Conservation (phyloP, 306 rosid species). For the Pyrus bretschneideri region DNA sequence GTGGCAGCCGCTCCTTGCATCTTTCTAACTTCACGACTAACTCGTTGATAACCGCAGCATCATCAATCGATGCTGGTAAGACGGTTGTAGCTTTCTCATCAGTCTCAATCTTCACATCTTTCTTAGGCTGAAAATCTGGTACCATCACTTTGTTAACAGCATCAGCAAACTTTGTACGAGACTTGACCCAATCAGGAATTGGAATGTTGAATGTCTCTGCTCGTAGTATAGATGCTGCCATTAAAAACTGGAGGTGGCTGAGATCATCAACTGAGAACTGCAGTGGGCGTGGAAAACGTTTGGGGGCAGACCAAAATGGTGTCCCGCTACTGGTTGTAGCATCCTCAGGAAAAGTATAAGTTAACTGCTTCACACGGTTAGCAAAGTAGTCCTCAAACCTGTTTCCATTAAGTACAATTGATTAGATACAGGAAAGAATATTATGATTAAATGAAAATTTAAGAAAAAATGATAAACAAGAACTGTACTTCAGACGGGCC, state of each 20-base stretch:
- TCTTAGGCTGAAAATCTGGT: slow-evolving; percentile 18
- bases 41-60: slow-evolving; percentile 18
- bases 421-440: neutral
- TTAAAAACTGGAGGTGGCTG: slow-evolving; percentile 18
- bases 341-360: slow-evolving; percentile 22
- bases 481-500: slow-evolving; percentile 20
- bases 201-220: slow-evolving; percentile 17
- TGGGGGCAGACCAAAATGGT: slow-evolving; percentile 26
- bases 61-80: slow-evolving; percentile 17
- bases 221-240: slow-evolving; percentile 14
- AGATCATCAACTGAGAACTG: slow-evolving; percentile 14
- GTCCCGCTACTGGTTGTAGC: slow-evolving; percentile 23
- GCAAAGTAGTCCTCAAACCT: slow-evolving; percentile 21
- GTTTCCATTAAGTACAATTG: neutral
- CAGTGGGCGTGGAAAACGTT: slow-evolving; percentile 20
- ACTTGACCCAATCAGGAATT: slow-evolving; percentile 22
- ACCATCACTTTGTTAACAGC: slow-evolving; percentile 19
- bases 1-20: slow-evolving; percentile 15
- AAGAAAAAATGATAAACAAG: neutral
- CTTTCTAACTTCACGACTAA: slow-evolving; percentile 7
- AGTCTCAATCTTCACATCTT: slow-evolving; percentile 20
- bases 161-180: slow-evolving; percentile 12
- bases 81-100: slow-evolving; percentile 21
- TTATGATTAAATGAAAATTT: too few relatives aligned
- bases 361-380: slow-evolving; percentile 21